Conservation (phyloP, 2,329 filamentous ascomycete species). For the Plectosphaerella sp. region DNA sequence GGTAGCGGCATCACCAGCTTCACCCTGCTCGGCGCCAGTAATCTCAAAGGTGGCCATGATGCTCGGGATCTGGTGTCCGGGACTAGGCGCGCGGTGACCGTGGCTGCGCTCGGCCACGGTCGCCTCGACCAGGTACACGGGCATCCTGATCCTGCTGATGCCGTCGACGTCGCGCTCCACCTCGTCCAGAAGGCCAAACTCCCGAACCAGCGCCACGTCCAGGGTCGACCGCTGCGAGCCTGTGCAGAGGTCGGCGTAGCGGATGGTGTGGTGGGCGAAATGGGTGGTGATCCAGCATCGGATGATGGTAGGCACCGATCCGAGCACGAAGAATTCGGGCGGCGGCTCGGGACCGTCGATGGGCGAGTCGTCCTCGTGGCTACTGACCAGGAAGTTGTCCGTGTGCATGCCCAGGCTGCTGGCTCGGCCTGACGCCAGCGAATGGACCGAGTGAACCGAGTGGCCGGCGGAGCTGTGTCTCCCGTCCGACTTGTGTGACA, state of each 20-base stretch:
- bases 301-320: conserved; percentile 88
- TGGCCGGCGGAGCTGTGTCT: conserved; percentile 87
- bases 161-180: conserved; percentile 64
- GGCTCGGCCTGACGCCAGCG: conserved; percentile 71
- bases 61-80: conserved; percentile 75
- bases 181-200: conserved; percentile 65
- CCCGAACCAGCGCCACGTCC: conserved; percentile 68
- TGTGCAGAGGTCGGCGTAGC: conserved; percentile 90
- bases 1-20: conserved; percentile 27
- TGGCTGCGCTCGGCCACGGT: conserved; percentile 63
- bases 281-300: conserved; percentile 91
- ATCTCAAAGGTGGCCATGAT: conserved; percentile 77
- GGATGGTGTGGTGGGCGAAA: conserved; percentile 82
- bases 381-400: conserved; percentile 55
- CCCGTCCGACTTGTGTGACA: conserved; percentile 94
- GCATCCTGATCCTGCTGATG: conserved; percentile 65
- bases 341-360: conserved; percentile 71
- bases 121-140: conserved; percentile 88
- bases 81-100: conserved; percentile 67
- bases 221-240: conserved; percentile 87
- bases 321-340: conserved; percentile 78
- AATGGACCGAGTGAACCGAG: conserved; percentile 58
- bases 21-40: conserved; percentile 48
- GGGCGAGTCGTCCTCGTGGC: conserved; percentile 64
- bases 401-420: conserved; percentile 86